These are phyloP conservation scores for Trichoderma afroharzianum DNA, from an alignment of 2,329 filamentous ascomycete genomes.

Conservation along the genomic window DNA sequence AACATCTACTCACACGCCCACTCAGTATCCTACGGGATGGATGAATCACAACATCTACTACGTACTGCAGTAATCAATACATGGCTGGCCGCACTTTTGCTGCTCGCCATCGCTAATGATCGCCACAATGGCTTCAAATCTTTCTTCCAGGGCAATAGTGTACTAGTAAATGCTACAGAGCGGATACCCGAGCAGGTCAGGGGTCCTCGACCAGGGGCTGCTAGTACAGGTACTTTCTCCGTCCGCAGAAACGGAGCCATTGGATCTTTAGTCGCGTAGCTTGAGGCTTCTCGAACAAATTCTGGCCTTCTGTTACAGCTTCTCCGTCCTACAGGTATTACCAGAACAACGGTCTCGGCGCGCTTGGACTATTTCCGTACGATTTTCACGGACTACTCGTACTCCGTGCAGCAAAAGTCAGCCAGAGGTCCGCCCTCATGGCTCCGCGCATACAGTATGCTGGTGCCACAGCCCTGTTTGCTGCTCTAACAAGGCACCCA, in stretches of 20 bases:
- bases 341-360: neutral
- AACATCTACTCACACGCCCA: neutral
- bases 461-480: conserved; percentile 1
- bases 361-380: neutral
- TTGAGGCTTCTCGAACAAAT: conserved; percentile 12
- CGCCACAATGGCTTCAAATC: neutral
- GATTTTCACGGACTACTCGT: conserved; percentile 4
- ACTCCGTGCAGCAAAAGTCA: neutral
- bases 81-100: neutral
- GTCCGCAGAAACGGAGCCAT: neutral
- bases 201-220: neutral
- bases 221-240: conserved; percentile 1
- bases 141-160: neutral
- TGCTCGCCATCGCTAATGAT: conserved; percentile 8
- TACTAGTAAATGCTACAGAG: conserved; percentile 1
- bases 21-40: neutral
- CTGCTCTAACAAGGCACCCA: neutral
- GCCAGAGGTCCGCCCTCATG: neutral
- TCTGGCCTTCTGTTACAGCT: neutral
- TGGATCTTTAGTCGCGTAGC: neutral
- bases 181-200: neutral
- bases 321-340: neutral
- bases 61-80: neutral
- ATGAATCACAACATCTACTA: neutral
- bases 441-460: neutral